Evolutionary conservation across 2,329 filamentous ascomycete genomes (phyloP), one percentile per base, ranked within the genome.

Genomic region (Thelonectria rubi): DNA sequence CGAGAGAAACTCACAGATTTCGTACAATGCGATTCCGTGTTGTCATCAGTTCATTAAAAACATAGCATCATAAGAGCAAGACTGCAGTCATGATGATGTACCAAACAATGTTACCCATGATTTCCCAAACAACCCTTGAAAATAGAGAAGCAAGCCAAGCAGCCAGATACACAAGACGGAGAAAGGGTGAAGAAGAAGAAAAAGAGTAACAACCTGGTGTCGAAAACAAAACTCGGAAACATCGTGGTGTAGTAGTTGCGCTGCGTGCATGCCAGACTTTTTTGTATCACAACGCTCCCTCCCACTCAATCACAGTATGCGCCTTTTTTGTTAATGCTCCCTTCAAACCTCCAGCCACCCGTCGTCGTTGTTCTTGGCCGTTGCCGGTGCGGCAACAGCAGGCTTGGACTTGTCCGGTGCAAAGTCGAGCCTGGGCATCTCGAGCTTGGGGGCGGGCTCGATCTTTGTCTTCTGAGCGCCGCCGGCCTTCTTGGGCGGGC

Each of bases 361-460:
- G 39, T 77, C 74, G 43, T 70, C 69, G n/a, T 47, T 30, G 6
- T 47, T 32, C 54, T 72, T 72, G 46, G 69, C 69, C 43, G 64
- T 65, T 5, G 21, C 14, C 39, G 34, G 12, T 37, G 34, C 12
- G 4, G 34, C 34, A 37, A 37, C 34, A 14, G 34, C 34, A 37
- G 52, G n/a, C 42, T 68, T 67, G 50, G 70, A 68, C 71, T 69
- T 70, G 46, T 78, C 77, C 21, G 79, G 69, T 7, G 76, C 79
- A 66, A 87, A 80, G 69, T 86, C 83, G 62, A 88, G 78, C 70
- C 79, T 82, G 10, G 84, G 84, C 66, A 87, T 85, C 67, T 89
- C 87, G 64, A 91, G 77, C 75, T 83, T 86, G 12, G 88, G 88
- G 26, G 84, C 80, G 21, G 83, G 80, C 65, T 84, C 82, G 37